Evolutionary conservation across 768 basidiomycete genomes (phyloP), one percentile per base, ranked within the genome.

Genomic region (Multifurca ochricompacta): DNA sequence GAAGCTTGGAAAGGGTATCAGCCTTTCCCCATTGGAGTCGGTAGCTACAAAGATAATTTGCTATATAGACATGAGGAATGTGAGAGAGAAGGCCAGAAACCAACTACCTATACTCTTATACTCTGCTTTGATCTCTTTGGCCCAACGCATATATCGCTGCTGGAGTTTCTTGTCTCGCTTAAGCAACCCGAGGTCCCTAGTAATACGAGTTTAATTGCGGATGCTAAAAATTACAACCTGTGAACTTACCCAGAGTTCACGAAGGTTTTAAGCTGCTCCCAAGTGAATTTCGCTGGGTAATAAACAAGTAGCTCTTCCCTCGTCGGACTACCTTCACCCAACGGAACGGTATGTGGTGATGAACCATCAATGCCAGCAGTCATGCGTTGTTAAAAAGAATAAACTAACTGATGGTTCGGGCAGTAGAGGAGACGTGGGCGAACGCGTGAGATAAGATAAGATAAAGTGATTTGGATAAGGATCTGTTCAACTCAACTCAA

Each of bases 231-330:
- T 27, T 27, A 43, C 25, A 35, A 42, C 19, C 30, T 23, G 7
- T 7, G 30, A 25, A 53, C 73, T 39, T 66, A 86, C 86, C 87
- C 87, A 53, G 87, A 86, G 64, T 83, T 86, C 45, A 91, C 74
- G 59, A 91, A 89, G 4, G 80, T 76, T 70, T 82, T 89, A 25
- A 91, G 69, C 64, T 91, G 81, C 8, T 67, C 59, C 85, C 86
- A 91, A 0, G 87, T 85, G 60, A 88, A 88, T 58, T 77, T 81
- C 4, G 83, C 74, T 13, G 87, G 87, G 63, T 91, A 91, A 64
- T 87, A 69, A 1, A 69, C 74, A 7, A 79, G 66, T 6, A 91
- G 68, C 60, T 91, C 88, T 48, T 82, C 81, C 34, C 67, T 69
- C 1, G 85, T 87, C 11, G 88, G 88, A 19, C 74, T 81, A 0